Percentiles rank a stretch among this genome's conserved stretches.
phyloP scores from a whole-genome alignment of 192 early-diverging fungal species.

The Entomortierella lignicola region DNA sequence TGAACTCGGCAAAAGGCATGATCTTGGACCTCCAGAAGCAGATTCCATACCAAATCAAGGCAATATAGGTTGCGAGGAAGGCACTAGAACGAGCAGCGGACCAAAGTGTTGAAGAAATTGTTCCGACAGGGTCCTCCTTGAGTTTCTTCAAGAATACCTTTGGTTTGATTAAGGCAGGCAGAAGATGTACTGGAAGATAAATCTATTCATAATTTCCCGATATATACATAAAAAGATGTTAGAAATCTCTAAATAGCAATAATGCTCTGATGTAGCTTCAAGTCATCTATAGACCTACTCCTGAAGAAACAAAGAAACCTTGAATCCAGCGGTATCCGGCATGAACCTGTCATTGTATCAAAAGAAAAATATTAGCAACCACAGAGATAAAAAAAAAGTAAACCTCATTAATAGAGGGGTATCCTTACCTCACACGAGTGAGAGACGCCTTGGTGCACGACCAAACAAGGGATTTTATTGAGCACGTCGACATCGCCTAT shows the following conservation, averaged over 20 bases:
- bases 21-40: conserved; percentile 62
- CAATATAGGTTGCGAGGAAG: conserved; percentile 68
- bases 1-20: conserved; percentile 51
- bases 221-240: no score
- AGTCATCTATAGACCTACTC: conserved; percentile 43
- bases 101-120: conserved; percentile 53
- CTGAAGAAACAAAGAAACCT: conserved; percentile 42
- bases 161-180: conserved; percentile 67
- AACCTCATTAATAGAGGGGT: not conserved
- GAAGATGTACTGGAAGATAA: conserved; percentile 71
- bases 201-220: no score
- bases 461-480: conserved; percentile 61
- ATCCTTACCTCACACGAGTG: conserved; percentile 59
- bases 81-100: conserved; percentile 62
- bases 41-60: conserved; percentile 63
- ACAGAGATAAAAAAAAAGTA: no score
- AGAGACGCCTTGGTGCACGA: conserved; percentile 62
- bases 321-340: conserved; percentile 48
- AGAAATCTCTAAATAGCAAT: no score
- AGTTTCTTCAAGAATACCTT: conserved; percentile 54
- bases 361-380: not conserved
- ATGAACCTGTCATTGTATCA: conserved; percentile 16
- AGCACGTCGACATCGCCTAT: conserved; percentile 41
- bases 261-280: no score
- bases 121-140: conserved; percentile 38